Base-by-base conservation (phyloP, 129 eudicot species). In the Centrapalus pauciflorus region DNA sequence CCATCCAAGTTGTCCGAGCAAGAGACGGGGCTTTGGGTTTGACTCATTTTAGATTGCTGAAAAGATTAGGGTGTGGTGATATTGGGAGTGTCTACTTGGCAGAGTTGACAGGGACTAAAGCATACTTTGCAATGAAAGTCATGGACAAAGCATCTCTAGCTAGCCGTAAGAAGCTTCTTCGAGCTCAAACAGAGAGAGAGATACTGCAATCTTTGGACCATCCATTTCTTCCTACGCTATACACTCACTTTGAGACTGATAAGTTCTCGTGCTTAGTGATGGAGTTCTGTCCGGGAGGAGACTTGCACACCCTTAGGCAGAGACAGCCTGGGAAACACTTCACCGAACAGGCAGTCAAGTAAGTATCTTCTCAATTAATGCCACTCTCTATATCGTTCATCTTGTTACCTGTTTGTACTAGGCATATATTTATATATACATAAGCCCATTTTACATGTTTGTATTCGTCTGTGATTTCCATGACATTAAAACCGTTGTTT, bases 261-360 rank as follows among this genome's bases (percentile, higher is more conserved):
- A 89, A 89, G 61, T 89, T 85, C 75, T 89, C 88, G 7, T 89
- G 96, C 66, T 74, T 89, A 87, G 96, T 83, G 23, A 89, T 89
- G 96, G 96, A 89, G 49, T 85, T 89, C 50, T 89, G 96, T 73
- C 88, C 94, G 1, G 96, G 96, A 43, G 96, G 96, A 35, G 91
- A 89, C 65, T 73, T 89, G 55, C 96, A 89, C 35, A 80, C 85
- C 37, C 87, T 89, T 28, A 77, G 96, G 65, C 96, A 89, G 58
- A 81, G 91, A 57, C 96, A 89, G 69, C 94, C 90, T 2, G 88
- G 91, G 37, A 89, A 89, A 76, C 76, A 82, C 67, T 89, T 89
- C 65, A 75, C 93, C 25, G 96, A 89, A 51, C 93, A 89, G 56
- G 96, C 96, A 23, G 96, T 84, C 54, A 81, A 84, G 96, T 89